Evolutionary conservation across 139 green algal genomes (phyloP).

Genomic region (Auxenochlorella pyrenoidosa): DNA sequence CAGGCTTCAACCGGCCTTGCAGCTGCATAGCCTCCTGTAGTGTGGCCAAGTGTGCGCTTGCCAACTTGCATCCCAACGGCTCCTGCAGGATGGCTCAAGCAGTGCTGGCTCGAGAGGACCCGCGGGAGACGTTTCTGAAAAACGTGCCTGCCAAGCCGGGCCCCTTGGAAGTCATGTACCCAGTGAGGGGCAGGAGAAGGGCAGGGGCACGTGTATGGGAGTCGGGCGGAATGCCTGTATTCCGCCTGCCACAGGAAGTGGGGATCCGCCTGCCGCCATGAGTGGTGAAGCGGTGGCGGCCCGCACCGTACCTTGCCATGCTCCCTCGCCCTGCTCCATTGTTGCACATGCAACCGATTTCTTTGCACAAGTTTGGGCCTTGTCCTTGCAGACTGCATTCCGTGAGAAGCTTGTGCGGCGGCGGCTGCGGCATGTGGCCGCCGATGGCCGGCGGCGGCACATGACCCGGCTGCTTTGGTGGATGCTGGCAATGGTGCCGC

Average conservation of each 20-base stretch:
- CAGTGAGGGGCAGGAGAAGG: conserved; percentile 31
- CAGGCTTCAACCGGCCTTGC: no score
- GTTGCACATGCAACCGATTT: not conserved
- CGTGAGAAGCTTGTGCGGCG: conserved; percentile 61
- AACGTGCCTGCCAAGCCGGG: conserved; percentile 42
- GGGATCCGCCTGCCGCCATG: no score
- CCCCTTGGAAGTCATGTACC: conserved; percentile 60
- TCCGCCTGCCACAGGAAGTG: no score
- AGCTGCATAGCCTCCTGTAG: not conserved
- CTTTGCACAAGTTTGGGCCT: no score
- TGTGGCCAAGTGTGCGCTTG: no score
- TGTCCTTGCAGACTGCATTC: conserved; percentile 48
- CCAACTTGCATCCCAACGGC: no score
- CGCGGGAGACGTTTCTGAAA: conserved; percentile 69
- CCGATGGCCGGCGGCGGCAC: conserved; percentile 43
- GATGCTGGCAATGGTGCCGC: conserved; percentile 45
- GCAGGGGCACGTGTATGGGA: no score
- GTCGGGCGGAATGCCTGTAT: no score
- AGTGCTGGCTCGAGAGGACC: conserved; percentile 65
- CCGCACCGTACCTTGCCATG: no score
- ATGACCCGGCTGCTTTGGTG: conserved; percentile 43
- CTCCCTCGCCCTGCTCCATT: no score
- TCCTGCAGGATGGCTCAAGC: conserved; percentile 58
- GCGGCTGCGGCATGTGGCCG: conserved; percentile 59
- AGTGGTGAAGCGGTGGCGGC: no score